Evolutionary conservation across 805 yeast species (phyloP).

Genomic region (Candida pseudofarinosa): DNA sequence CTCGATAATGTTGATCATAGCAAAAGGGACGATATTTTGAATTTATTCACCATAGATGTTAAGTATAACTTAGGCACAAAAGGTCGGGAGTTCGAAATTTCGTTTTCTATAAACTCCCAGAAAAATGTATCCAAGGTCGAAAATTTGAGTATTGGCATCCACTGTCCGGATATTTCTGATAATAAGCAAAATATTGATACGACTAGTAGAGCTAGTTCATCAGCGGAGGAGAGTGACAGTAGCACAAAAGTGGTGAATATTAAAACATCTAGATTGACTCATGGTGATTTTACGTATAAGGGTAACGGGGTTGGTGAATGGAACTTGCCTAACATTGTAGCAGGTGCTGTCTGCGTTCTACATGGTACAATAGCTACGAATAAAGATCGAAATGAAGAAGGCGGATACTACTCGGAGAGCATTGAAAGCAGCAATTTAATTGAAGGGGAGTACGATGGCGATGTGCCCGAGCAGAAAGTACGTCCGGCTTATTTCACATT

Average conservation of each 20-base stretch:
- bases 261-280: slow-evolving; percentile 60
- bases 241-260: slow-evolving; percentile 27
- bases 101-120: slow-evolving; percentile 38
- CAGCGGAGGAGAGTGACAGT: neutral
- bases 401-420: neutral
- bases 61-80: slow-evolving; percentile 48
- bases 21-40: slow-evolving; percentile 29
- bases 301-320: slow-evolving; percentile 58
- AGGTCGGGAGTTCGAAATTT: slow-evolving; percentile 61
- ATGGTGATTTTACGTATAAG: slow-evolving; percentile 67
- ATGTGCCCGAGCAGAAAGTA: slow-evolving; percentile 3
- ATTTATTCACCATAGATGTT: slow-evolving; percentile 54
- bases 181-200: slow-evolving; percentile 4
- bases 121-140: slow-evolving; percentile 32
- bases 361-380: slow-evolving; percentile 47
- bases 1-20: slow-evolving; percentile 22
- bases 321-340: slow-evolving; percentile 53
- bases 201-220: slow-evolving; percentile 3
- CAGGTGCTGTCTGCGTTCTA: slow-evolving; percentile 66
- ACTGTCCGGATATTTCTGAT: slow-evolving; percentile 10
- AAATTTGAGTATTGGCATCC: slow-evolving; percentile 23
- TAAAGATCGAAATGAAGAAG: slow-evolving; percentile 4
- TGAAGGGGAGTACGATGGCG: slow-evolving; percentile 5
- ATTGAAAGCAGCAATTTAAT: slow-evolving; percentile 3
- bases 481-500: slow-evolving; percentile 42